Evolutionary conservation across 495 filamentous ascomycete genomes (phyloP), one percentile per base, ranked within the genome.

Genomic region (Apodospora peruviana): DNA sequence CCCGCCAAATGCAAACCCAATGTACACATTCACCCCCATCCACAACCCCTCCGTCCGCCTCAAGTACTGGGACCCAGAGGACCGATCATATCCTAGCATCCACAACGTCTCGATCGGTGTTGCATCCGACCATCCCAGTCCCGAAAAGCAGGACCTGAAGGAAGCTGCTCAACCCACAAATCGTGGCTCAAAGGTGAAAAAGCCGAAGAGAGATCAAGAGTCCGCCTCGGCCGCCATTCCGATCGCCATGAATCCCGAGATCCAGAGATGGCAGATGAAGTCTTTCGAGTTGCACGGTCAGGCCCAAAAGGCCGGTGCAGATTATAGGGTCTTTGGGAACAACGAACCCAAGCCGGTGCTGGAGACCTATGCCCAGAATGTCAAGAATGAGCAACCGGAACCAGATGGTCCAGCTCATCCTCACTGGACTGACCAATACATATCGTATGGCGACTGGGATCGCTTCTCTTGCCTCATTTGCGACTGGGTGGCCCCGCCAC

Each of bases 51-150:
- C 80, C 0, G 60, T 87, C 47, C 82, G 79, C 53, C 70, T 94
- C 39, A 83, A 82, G 61, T 95, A 95, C 62, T 94, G 90, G 87
- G 87, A 94, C 53, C n/a, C n/a, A n/a, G n/a, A n/a, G n/a, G 80
- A 88, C 40, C 81, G 83, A 21, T 86, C 82, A 2, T 95, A 87
- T 55, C 83, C 82, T 2, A 86, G 69, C 27, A 82, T 88, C 52
- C 67, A 85, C 37, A 69, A 76, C 4, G 73, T 91, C 16, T 77
- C 85, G 19, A 63, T 74, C 0, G 74, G 69, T 14, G 58, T 54
- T 17, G 18, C 42, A 9, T 41, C 51, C 11, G 55, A 49, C 9
- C 74, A 77, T 20, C 61, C 65, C 2, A 62, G 46, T 11, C 53
- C 58, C 12, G 70, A 69, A 8, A 66, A 63, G 27, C 40, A 52